phyloP scores from a whole-genome alignment of 257 asterid genomes.

The Ilex aquifolium region DNA sequence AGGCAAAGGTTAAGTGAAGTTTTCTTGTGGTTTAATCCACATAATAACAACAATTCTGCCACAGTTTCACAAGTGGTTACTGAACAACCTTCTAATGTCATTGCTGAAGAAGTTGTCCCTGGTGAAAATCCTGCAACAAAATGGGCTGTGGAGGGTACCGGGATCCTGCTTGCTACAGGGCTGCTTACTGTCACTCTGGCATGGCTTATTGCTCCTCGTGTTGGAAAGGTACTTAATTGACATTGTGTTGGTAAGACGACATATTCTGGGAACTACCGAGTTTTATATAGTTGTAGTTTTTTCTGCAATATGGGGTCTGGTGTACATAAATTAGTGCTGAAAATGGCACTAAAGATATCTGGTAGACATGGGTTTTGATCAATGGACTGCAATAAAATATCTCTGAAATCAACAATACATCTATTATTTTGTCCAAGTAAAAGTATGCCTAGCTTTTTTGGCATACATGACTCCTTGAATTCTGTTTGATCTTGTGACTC shows the following conservation, averaged over 20 bases:
- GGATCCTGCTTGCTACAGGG: constrained; percentile 86
- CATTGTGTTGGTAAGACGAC: neutral
- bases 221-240: constrained; percentile 65
- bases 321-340: no score
- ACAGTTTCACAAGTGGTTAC: constrained; percentile 46
- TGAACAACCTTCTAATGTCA: constrained; percentile 47
- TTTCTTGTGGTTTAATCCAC: constrained; percentile 80
- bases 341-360: no score
- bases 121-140: constrained; percentile 63
- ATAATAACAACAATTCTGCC: constrained; percentile 32
- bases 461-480: no score
- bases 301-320: neutral
- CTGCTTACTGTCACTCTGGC: constrained; percentile 85
- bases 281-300: neutral
- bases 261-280: neutral
- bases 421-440: no score
- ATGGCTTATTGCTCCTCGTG: constrained; percentile 90
- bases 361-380: no score
- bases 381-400: no score
- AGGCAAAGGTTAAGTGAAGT: constrained; percentile 89
- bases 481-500: no score
- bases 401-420: no score
- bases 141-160: constrained; percentile 91
- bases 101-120: constrained; percentile 46
- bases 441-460: no score